These are phyloP conservation scores for Larix sibirica DNA, from an alignment of 83 land plant species.

Conservation along the genomic window DNA sequence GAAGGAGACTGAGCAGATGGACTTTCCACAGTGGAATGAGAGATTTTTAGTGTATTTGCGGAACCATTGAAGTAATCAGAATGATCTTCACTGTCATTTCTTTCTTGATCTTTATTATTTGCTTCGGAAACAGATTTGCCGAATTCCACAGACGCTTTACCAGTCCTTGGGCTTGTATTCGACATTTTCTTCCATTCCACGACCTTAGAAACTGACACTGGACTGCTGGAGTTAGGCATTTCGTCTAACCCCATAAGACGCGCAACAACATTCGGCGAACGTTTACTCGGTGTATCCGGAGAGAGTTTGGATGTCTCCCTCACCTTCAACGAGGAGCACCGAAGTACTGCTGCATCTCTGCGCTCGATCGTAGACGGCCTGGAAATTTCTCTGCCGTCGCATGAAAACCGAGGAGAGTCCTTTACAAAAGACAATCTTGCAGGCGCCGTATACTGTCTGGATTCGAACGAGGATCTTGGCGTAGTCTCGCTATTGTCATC, in stretches of 20 bases:
- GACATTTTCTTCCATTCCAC: neutral
- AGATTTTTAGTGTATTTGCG: neutral
- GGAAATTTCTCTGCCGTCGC: slow-evolving; percentile 14
- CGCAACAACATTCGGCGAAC: slow-evolving; percentile 35
- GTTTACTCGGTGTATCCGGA: neutral
- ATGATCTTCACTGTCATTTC: neutral
- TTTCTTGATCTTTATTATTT: neutral
- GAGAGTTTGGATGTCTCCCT: neutral
- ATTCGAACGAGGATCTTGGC: neutral
- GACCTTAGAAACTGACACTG: neutral
- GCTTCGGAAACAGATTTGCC: neutral
- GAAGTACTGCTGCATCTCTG: neutral
- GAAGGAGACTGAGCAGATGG: neutral
- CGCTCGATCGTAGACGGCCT: neutral
- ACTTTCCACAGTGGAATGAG: neutral
- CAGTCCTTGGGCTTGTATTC: slow-evolving; percentile 12
- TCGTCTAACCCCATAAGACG: slow-evolving; percentile 57
- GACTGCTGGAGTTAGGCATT: neutral
- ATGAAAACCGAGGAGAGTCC: neutral
- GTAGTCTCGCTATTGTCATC: too few species aligned
- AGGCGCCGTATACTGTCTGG: neutral
- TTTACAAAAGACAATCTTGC: neutral
- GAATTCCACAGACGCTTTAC: too few species aligned
- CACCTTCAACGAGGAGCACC: neutral
- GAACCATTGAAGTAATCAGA: neutral